Base-by-base conservation (phyloP, 768 basidiomycete genomes). In the Xerocomus brunneocitrinus region DNA sequence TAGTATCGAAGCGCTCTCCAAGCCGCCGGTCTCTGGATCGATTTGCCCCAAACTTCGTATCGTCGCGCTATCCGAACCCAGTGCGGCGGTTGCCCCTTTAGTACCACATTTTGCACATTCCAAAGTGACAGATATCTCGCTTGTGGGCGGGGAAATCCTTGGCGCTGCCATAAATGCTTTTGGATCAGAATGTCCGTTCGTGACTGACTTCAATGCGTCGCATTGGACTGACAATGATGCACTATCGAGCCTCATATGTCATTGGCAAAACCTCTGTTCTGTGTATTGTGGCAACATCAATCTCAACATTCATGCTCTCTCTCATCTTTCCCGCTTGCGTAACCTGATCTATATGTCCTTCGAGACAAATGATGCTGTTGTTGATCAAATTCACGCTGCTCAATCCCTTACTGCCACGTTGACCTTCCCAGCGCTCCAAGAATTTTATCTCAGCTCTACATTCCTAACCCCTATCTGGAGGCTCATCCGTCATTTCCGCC, bases 41-140 rank as follows among this genome's bases (percentile, higher is more conserved):
- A 47, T 62, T n/a, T 58, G 58, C 22, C 60, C 56, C 4, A 62
- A 53, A 4, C 53, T 61, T 50, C 51, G 42, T 27, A 0, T 30
- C 4, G 24, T 61, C 5, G 47, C 31, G 16, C 5, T 58, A 3
- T 0, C 39, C 3, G 4, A 22, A 8, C 49, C 49, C 22, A 25
- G n/a, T 4, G 8, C 16, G 1, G 7, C 24, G 4, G 4, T 61
- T n/a, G 7, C 30, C 16, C 55, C 59, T 6, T 41, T 61, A 8
- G 4, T 61, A 3, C 59, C 27, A 27, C 50, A 61, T 24, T 41
- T 61, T 28, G 19, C 34, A 42, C 40, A 44, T 19, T 14, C 59
- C 2, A 24, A 35, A 3, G 7, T 61, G 28, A 44, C 27, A 32
- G 5, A 47, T 2, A 16, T 58, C 25, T 42, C n/a, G 27, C 10